phyloP scores from a whole-genome alignment of 2,329 filamentous ascomycete species.

The Dothideomycetes sp. region DNA sequence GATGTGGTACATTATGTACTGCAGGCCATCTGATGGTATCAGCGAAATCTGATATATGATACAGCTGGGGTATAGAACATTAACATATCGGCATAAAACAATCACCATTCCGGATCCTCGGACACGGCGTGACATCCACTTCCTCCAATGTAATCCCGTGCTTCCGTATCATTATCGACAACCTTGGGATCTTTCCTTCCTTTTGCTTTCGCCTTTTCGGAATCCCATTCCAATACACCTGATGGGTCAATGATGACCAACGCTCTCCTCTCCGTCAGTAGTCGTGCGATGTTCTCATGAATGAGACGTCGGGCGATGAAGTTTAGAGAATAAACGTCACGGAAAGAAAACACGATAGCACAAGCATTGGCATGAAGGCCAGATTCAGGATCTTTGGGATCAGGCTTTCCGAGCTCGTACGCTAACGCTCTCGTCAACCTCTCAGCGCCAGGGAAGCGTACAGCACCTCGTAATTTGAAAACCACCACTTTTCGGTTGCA shows the following conservation, averaged over 20 bases:
- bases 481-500: constrained; percentile 15
- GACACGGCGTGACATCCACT: constrained; percentile 16
- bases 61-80: too few species aligned
- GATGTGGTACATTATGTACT: neutral
- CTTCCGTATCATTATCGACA: constrained; percentile 15
- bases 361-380: constrained; percentile 19
- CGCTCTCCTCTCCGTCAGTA: constrained; percentile 14
- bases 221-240: constrained; percentile 17
- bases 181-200: constrained; percentile 18
- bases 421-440: constrained; percentile 18
- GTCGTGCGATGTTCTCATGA: constrained; percentile 17
- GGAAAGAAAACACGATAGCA: constrained; percentile 19
- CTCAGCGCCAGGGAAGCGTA: constrained; percentile 19
- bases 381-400: constrained; percentile 16
- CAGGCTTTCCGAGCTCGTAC: constrained; percentile 15
- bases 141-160: constrained; percentile 18
- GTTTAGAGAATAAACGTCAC: constrained; percentile 20
- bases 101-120: constrained; percentile 5
- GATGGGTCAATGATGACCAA: constrained; percentile 19
- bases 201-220: constrained; percentile 11
- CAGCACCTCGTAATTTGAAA: constrained; percentile 20
- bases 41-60: too few species aligned
- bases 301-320: constrained; percentile 18
- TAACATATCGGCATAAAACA: too few species aligned
- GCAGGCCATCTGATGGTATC: too few species aligned